These are phyloP conservation scores for Neurospora hispaniola DNA, from an alignment of 495 filamentous ascomycete genomes.

Conservation along the genomic window DNA sequence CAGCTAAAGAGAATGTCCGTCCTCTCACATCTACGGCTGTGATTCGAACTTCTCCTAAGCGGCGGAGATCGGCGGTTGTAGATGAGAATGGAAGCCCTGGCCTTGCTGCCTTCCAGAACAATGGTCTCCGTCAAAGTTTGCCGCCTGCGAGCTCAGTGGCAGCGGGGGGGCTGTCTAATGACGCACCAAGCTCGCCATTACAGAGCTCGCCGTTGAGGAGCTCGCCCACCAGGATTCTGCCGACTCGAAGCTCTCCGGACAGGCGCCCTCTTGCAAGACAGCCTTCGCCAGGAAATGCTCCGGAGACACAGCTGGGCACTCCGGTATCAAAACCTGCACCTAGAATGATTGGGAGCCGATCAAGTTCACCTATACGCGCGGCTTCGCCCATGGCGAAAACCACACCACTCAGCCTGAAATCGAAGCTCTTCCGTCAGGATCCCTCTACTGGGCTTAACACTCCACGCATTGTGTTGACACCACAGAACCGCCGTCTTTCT, in stretches of 20 bases:
- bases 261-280: background rate
- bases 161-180: background rate
- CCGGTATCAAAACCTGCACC: slow-evolving; percentile 11
- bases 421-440: slow-evolving; percentile 48
- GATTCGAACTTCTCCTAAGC: slow-evolving; percentile 22
- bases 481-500: slow-evolving; percentile 51
- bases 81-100: slow-evolving; percentile 52
- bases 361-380: slow-evolving; percentile 24
- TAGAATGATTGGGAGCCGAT: slow-evolving; percentile 20
- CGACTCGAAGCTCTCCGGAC: background rate
- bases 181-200: background rate
- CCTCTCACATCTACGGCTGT: slow-evolving; percentile 37
- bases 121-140: slow-evolving; percentile 36
- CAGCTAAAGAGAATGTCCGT: slow-evolving; percentile 43
- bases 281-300: slow-evolving; percentile 5
- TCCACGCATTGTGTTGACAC: slow-evolving; percentile 55
- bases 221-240: slow-evolving; percentile 2
- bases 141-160: slow-evolving; percentile 4
- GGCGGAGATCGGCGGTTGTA: slow-evolving; percentile 13
- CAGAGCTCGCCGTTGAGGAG: slow-evolving; percentile 1
- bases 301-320: slow-evolving; percentile 3
- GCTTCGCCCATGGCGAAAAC: slow-evolving; percentile 11
- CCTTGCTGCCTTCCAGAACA: slow-evolving; percentile 41
- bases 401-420: slow-evolving; percentile 19
- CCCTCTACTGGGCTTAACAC: slow-evolving; percentile 46